phyloP scores from a whole-genome alignment of 192 early-diverging fungal genomes.

The Coemansia sp. region DNA sequence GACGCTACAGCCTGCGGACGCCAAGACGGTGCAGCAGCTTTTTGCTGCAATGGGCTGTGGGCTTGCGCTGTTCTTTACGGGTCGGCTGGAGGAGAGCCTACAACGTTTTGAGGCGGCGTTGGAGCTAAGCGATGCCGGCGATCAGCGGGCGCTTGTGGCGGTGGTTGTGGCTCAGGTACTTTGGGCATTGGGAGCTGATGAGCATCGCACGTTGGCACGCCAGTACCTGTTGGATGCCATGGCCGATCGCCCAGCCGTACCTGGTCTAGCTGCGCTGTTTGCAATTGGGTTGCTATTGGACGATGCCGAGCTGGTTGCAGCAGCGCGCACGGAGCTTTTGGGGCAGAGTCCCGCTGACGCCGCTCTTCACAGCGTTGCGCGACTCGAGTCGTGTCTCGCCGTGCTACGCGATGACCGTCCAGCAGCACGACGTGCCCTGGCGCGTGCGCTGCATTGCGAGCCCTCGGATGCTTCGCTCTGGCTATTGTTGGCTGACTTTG shows the following conservation, averaged over 20 bases:
- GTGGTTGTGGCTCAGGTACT: constrained; percentile 82
- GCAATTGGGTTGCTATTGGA: constrained; percentile 46
- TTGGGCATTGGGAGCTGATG: constrained; percentile 80
- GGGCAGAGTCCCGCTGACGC: constrained; percentile 4
- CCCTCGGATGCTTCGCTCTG: constrained; percentile 31
- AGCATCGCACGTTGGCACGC: constrained; percentile 75
- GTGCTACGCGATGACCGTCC: constrained; percentile 26
- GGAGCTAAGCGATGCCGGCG: constrained; percentile 45
- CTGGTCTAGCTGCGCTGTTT: constrained; percentile 40
- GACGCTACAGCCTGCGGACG: constrained; percentile 1
- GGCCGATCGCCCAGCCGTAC: constrained; percentile 12
- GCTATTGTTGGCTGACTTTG: constrained; percentile 29
- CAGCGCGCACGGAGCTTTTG: constrained; percentile 31
- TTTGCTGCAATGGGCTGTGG: constrained; percentile 61
- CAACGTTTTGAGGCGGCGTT: constrained; percentile 71
- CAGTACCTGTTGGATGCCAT: constrained; percentile 66
- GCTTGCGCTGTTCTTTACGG: constrained; percentile 72
- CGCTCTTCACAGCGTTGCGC: constrained; percentile 7
- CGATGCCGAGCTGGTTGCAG: constrained; percentile 37
- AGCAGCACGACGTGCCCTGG: constrained; percentile 26
- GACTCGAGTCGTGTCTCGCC: constrained; percentile 26
- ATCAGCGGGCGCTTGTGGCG: constrained; percentile 63
- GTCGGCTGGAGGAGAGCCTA: constrained; percentile 66
- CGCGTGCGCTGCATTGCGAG: constrained; percentile 16
- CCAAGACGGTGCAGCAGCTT: constrained; percentile 26